A percentile compares a stretch with the other conserved stretches of the same genome.
Evolutionary conservation across 176 grass and related monocot genomes (phyloP).

Genomic region (Triticum monococcum): DNA sequence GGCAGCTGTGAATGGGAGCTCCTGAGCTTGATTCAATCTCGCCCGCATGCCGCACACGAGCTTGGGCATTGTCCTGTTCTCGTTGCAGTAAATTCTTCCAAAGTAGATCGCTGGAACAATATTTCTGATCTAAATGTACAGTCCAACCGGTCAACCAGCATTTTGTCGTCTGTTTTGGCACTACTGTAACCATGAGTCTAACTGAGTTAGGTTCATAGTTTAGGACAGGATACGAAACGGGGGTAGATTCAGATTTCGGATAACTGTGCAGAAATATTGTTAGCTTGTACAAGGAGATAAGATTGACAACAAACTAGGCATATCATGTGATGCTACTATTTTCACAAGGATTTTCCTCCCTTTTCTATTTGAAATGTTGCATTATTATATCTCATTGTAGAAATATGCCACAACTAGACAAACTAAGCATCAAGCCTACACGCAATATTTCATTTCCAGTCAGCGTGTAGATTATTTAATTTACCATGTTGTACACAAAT

Average conservation of each 20-base stretch:
- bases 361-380: neutral
- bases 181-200: neutral
- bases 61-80: neutral
- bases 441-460: neutral
- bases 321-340: neutral
- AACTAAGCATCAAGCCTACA: neutral
- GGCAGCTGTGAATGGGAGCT: neutral
- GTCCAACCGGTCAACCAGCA: neutral
- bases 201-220: conserved; percentile 2
- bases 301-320: neutral
- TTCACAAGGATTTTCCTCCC: neutral
- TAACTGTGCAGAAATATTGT: neutral
- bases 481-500: neutral
- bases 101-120: neutral
- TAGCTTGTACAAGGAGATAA: neutral
- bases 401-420: neutral
- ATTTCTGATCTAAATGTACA: neutral
- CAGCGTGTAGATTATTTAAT: neutral
- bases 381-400: neutral
- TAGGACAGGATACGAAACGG: neutral
- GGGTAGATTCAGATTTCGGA: neutral
- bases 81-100: neutral
- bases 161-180: neutral
- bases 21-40: neutral
- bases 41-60: neutral